Base-by-base conservation (phyloP, 2,329 filamentous ascomycete species). In the Dendryphion nanum region DNA sequence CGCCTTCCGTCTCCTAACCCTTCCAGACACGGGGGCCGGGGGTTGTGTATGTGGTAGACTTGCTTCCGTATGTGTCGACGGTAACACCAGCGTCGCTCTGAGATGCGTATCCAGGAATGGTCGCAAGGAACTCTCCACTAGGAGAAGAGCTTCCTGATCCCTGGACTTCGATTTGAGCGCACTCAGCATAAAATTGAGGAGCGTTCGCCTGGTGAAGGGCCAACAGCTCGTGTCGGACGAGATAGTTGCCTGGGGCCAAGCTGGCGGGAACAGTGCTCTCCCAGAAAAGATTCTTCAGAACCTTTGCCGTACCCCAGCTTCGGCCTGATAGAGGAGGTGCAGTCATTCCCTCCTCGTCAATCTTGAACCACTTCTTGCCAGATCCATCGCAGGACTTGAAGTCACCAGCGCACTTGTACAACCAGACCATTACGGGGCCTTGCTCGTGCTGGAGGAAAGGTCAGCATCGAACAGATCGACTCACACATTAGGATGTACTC, bases 361-460 rank as follows among this genome's bases (percentile, higher is more conserved):
- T 61, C 56, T 81, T 81, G 72, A 81, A 81, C 77, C 77, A 81
- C 37, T 68, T 67, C 50, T 72, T 68, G 19, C 71, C 69, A 33
- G 71, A 72, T 24, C 77, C 77, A 42, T 76, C 70, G 52, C 75
- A 79, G 23, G 66, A 57, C 10, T 58, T 60, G 57, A 77, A 77
- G 34, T 66, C 69, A 23, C 57, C 51, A 5, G 67, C 65, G 57
- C 76, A 79, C 43, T 75, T 72, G 40, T 68, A 68, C 55, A 69
- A 56, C 66, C 75, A 80, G 2, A 81, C 77, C 69, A 79, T 76
- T 28, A 81, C 74, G 13, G 77, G 77, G 1, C 77, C 77, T 51
- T 80, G 76, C 38, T 69, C 61, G 53, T 80, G 77, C n/a, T n/a
- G n/a, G n/a, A n/a, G n/a, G n/a, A n/a, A n/a, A n/a, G n/a, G n/a